A percentile compares a stretch with the other conserved stretches of the same genome.
Evolutionary conservation across 1,284 basidiomycete genomes (phyloP).

Genomic region (Boletus holoroseus): DNA sequence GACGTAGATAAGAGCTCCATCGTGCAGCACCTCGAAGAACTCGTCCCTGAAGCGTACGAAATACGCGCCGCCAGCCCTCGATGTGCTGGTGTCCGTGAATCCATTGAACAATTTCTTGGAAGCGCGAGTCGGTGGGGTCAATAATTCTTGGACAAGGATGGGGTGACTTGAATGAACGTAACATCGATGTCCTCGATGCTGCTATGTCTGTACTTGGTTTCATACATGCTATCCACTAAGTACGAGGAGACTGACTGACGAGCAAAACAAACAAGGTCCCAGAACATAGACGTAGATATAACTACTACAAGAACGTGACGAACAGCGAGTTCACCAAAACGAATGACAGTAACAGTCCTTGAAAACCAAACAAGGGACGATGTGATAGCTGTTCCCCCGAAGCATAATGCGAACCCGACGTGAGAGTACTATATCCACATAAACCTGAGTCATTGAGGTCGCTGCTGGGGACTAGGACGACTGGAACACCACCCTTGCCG

Average conservation of each 20-base stretch:
- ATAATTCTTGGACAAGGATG: not conserved
- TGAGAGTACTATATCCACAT: slow-evolving; percentile 28
- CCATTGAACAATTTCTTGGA: slow-evolving; percentile 23
- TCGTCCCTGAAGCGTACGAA: slow-evolving; percentile 52
- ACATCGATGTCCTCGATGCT: not conserved
- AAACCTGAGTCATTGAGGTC: slow-evolving; percentile 39
- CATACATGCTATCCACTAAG: not conserved
- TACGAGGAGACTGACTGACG: not conserved
- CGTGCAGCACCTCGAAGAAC: slow-evolving; percentile 47
- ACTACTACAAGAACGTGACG: slow-evolving; percentile 6
- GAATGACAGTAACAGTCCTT: slow-evolving; percentile 8
- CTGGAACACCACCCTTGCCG: slow-evolving; percentile 51
- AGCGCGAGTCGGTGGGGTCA: slow-evolving; percentile 19
- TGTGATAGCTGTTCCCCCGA: slow-evolving; percentile 8
- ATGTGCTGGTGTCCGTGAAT: slow-evolving; percentile 37
- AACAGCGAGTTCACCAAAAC: slow-evolving; percentile 9
- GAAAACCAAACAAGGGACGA: not conserved
- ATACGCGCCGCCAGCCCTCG: slow-evolving; percentile 46
- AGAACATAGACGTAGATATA: not conserved
- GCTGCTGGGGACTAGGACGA: slow-evolving; percentile 45
- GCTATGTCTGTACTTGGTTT: not conserved
- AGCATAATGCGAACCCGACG: not conserved
- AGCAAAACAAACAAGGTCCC: not conserved
- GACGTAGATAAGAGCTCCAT: not conserved
- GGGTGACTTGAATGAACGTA: not conserved